These are phyloP conservation scores for Avicennia marina DNA, from an alignment of 257 asterid genomes.

Conservation along the genomic window DNA sequence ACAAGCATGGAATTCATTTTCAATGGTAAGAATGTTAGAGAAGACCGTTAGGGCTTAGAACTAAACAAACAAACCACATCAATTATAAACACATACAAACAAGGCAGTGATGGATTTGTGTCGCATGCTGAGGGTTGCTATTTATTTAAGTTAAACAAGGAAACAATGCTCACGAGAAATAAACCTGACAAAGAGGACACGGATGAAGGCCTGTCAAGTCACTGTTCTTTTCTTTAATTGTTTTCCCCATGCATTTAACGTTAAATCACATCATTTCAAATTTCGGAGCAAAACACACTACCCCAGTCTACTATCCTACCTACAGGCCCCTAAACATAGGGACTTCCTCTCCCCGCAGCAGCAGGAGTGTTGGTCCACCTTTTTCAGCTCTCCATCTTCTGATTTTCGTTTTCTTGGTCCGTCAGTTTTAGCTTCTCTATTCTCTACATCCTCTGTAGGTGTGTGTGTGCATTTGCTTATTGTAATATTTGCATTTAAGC, in stretches of 20 bases:
- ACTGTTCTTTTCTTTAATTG: constrained; percentile 31
- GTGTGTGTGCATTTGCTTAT: constrained; percentile 9
- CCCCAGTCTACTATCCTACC: neutral
- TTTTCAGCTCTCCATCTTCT: constrained; percentile 2
- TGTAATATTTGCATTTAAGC: neutral
- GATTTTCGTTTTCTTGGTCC: constrained; percentile 15
- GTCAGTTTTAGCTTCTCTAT: constrained; percentile 9
- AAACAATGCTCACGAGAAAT: constrained; percentile 6
- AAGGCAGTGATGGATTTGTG: neutral
- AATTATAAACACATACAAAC: neutral
- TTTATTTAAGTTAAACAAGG: neutral
- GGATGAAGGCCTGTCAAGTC: constrained; percentile 50
- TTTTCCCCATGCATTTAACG: constrained; percentile 31
- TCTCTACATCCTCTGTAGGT: constrained; percentile 7
- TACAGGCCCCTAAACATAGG: neutral
- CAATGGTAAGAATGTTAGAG: neutral
- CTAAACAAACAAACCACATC: neutral
- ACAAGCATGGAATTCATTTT: neutral
- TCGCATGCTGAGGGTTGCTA: too few relatives aligned
- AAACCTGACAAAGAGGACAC: constrained; percentile 18
- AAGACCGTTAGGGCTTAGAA: neutral
- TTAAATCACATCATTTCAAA: constrained; percentile 55
- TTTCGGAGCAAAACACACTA: constrained; percentile 15
- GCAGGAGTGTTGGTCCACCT: neutral
- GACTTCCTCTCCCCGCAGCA: neutral